A percentile compares a stretch with the other conserved stretches of the same genome.
Conservation (phyloP, 2,329 filamentous ascomycete genomes). For the Cladosporium sp. region DNA sequence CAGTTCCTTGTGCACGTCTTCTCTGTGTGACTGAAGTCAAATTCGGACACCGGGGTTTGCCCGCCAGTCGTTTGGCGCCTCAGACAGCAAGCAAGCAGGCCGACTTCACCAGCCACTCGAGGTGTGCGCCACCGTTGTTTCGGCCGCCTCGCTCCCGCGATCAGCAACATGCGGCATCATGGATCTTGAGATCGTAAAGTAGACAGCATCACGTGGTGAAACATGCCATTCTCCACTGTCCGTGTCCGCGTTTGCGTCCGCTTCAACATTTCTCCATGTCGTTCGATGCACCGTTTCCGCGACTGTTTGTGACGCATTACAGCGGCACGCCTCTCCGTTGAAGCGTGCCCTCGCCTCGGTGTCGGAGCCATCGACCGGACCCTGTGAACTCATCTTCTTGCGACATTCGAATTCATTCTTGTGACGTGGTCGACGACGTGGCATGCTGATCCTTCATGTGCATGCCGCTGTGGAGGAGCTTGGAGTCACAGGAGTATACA, state of each 20-base stretch:
- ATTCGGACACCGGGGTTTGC: conserved; percentile 7
- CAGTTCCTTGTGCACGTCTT: not conserved
- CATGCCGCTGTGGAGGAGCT: not conserved
- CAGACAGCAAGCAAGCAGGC: not conserved
- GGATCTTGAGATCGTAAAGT: not conserved
- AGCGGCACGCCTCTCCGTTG: not conserved
- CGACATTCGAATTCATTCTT: not conserved
- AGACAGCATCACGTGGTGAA: not conserved
- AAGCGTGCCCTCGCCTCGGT: not conserved
- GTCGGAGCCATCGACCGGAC: not conserved
- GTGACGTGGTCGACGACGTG: not conserved
- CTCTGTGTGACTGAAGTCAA: conserved; percentile 11
- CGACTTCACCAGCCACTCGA: not conserved
- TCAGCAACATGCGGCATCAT: not conserved
- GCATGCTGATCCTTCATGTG: not conserved
- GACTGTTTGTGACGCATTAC: not conserved
- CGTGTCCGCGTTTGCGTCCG: not conserved
- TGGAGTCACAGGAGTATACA: not conserved
- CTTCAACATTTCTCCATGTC: conserved; percentile 2
- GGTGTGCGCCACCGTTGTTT: not conserved
- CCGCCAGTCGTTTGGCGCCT: not conserved
- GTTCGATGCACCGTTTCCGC: not conserved
- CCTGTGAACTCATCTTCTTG: not conserved
- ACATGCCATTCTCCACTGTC: conserved; percentile 8
- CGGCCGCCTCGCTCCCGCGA: not conserved